phyloP scores from a whole-genome alignment of 2,329 filamentous ascomycete genomes.

The Paracorniculantispora psalliotae region DNA sequence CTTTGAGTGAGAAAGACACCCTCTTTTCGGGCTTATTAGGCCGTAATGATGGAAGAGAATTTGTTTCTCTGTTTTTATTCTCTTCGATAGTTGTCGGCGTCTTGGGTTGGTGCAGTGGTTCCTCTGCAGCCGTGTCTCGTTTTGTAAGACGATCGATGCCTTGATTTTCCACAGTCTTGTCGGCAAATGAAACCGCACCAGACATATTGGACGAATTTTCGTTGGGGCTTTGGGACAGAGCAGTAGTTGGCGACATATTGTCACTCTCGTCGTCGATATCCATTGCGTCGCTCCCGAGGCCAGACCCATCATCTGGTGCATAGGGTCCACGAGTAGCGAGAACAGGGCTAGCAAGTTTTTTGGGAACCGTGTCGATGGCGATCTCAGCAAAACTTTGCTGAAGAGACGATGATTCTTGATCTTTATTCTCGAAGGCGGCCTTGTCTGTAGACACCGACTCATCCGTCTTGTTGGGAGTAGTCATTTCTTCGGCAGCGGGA shows the following conservation, averaged over 20 bases:
- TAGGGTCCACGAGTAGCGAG: background rate
- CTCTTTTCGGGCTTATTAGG: background rate
- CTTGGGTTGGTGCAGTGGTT: background rate
- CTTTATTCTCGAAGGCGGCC: background rate
- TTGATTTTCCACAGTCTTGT: too few relatives aligned
- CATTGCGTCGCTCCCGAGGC: constrained; percentile 1
- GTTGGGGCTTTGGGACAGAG: background rate
- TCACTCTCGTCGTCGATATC: constrained; percentile 1
- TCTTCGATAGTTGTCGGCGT: background rate
- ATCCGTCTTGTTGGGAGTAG: background rate
- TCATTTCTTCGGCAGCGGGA: background rate
- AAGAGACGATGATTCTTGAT: background rate
- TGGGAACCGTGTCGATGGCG: background rate
- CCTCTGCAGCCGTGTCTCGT: background rate
- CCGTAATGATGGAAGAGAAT: background rate
- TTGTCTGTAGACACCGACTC: background rate
- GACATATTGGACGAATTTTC: too few relatives aligned
- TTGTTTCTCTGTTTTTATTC: background rate
- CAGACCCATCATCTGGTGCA: background rate
- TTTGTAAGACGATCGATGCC: background rate
- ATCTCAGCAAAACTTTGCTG: background rate
- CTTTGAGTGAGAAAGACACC: background rate
- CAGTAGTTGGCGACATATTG: background rate
- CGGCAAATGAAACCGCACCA: too few relatives aligned
- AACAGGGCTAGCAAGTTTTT: too few relatives aligned